These are phyloP conservation scores for Ustilago crameri DNA, from an alignment of 1,284 basidiomycete genomes.

Conservation along the genomic window DNA sequence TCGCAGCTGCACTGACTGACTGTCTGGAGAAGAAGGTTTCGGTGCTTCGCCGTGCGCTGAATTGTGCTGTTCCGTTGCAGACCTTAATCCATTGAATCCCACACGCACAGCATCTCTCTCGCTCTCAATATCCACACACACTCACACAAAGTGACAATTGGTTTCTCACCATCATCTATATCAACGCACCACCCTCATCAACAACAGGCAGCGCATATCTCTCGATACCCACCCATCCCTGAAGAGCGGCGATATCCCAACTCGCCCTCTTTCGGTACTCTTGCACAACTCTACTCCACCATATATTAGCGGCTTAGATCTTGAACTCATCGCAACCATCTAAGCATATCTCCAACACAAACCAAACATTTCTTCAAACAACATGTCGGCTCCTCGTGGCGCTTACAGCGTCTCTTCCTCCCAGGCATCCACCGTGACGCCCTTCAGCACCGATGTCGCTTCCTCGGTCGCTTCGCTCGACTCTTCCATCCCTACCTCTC, in stretches of 20 bases:
- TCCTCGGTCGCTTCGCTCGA: slow-evolving; percentile 50
- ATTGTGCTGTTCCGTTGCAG: too few relatives aligned
- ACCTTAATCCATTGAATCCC: too few relatives aligned
- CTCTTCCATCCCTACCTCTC: slow-evolving; percentile 49
- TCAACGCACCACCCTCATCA: slow-evolving; percentile 1
- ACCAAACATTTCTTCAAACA: background rate
- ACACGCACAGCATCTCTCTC: too few relatives aligned
- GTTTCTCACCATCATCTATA: background rate
- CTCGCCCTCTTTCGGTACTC: slow-evolving; percentile 20
- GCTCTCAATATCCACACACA: too few relatives aligned
- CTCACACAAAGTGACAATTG: too few relatives aligned
- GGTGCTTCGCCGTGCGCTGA: too few relatives aligned
- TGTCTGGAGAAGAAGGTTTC: too few relatives aligned
- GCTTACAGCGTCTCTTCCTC: slow-evolving; percentile 40
- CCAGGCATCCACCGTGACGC: slow-evolving; percentile 45
- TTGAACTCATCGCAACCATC: background rate
- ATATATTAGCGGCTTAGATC: background rate
- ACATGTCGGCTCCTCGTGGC: slow-evolving; percentile 31
- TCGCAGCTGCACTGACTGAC: too few relatives aligned
- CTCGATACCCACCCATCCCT: slow-evolving; percentile 10
- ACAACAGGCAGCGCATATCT: background rate
- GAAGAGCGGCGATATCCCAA: slow-evolving; percentile 15
- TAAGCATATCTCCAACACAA: background rate
- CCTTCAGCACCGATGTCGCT: slow-evolving; percentile 35
- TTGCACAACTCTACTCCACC: background rate